phyloP scores from a whole-genome alignment of 1,284 basidiomycete genomes.

The Moesziomyces globuligerus region DNA sequence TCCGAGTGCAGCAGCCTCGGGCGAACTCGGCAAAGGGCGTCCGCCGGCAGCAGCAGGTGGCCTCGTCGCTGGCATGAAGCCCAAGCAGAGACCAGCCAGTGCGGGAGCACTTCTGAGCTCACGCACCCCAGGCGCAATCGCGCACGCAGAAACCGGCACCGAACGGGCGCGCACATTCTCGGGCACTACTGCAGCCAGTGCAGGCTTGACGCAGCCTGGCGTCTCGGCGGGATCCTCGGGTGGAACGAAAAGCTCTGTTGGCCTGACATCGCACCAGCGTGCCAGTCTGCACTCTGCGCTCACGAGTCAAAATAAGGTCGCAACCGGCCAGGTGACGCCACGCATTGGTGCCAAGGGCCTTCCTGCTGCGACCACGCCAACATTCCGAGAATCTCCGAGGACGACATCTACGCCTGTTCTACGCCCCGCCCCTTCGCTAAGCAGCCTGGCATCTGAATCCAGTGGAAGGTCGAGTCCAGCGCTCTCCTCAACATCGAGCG shows the following conservation, averaged over 20 bases:
- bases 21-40: conserved; percentile 18
- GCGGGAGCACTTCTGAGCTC: conserved; percentile 16
- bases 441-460: conserved; percentile 35
- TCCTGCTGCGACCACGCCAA: conserved; percentile 8
- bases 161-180: conserved; percentile 30
- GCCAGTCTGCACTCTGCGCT: conserved; percentile 39
- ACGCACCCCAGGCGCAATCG: conserved; percentile 4
- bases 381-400: conserved; percentile 25
- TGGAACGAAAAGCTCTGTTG: conserved; percentile 5
- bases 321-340: conserved; percentile 23
- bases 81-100: conserved; percentile 38
- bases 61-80: conserved; percentile 38
- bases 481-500: conserved; percentile 23
- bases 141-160: not conserved
- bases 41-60: conserved; percentile 7
- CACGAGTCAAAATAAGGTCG: conserved; percentile 17
- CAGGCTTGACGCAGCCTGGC: conserved; percentile 9
- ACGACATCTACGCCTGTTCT: conserved; percentile 11
- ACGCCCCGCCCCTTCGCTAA: conserved; percentile 21
- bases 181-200: conserved; percentile 27
- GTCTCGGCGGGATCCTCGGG: conserved; percentile 1
- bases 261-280: conserved; percentile 9
- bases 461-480: conserved; percentile 43
- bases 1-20: conserved; percentile 6
- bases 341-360: conserved; percentile 23